Evolutionary conservation across 495 filamentous ascomycete species (phyloP), one percentile per base, ranked within the genome.

Genomic region (Hypomontagnella submonticulosa): DNA sequence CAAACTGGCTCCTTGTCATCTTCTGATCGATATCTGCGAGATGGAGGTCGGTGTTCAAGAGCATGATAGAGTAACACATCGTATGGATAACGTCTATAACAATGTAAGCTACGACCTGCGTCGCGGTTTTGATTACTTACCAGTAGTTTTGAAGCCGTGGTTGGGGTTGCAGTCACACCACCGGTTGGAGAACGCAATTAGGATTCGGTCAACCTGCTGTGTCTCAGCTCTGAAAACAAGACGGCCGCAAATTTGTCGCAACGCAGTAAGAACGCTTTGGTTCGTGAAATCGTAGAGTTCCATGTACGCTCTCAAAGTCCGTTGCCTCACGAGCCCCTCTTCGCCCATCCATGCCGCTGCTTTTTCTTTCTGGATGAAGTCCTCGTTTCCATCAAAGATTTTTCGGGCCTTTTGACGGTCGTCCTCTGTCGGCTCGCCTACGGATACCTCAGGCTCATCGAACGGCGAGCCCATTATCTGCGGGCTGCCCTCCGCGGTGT

Each of bases 131-230:
- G 9, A 20, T 42, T 20, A 71, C 88, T 76, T 83, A 96, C 92
- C 92, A 59, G 79, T 83, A 42, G 88, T 86, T 74, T 95, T 98
- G 84, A 98, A 99, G 36, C 94, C 94, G 75, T 98, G 92, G 46
- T 87, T 92, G 2, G 90, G 87, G 73, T 99, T 99, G 78, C 94
- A 98, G 69, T 90, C 86, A 73, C 93, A 97, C 95, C 96, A 98
- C 43, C 94, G 80, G 32, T 82, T 85, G 2, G 94, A 89, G 68
- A 98, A 93, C 13, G 90, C 89, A 71, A 93, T 90, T 67, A 99
- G 76, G 33, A 99, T 93, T 4, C 95, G 88, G 70, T 98, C 96
- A 7, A 99, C 90, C 74, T 99, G 95, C 76, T 99, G 95, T 16
- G 93, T 96, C 79, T 99, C 95, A 19, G 91, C 95, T 71, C 90